Conservation (phyloP, 176 grass and related monocot genomes). For the Thalia dealbata region DNA sequence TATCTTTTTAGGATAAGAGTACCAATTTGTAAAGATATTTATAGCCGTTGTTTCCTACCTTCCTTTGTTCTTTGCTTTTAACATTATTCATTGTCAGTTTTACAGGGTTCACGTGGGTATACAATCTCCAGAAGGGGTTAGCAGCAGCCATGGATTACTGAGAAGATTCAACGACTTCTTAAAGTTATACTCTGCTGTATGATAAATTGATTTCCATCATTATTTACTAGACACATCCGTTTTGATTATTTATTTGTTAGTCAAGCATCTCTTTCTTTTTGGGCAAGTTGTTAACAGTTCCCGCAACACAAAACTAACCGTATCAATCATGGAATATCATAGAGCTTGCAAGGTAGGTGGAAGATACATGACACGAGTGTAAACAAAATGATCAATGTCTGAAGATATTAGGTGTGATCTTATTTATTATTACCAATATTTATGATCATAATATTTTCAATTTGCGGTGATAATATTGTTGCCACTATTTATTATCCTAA, state of each 20-base stretch:
- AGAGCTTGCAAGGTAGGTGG: too few species aligned
- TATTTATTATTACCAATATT: too few species aligned
- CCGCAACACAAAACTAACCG: too few species aligned
- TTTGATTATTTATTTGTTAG: neutral
- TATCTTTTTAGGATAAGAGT: too few species aligned
- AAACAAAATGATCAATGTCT: too few species aligned
- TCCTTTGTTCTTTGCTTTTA: conserved; percentile 28
- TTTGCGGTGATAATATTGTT: too few species aligned
- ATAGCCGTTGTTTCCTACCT: neutral
- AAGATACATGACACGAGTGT: too few species aligned
- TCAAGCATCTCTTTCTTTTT: neutral
- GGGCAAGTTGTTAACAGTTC: neutral
- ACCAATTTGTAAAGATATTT: too few species aligned
- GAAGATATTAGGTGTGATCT: too few species aligned
- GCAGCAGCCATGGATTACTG: conserved; percentile 73
- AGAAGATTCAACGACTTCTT: conserved; percentile 93
- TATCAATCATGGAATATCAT: too few species aligned
- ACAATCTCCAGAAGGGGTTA: conserved; percentile 92
- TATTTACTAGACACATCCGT: conserved; percentile 9
- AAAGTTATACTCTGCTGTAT: conserved; percentile 79
- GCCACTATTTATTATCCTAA: too few species aligned
- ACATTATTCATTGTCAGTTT: conserved; percentile 91
- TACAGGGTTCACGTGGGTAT: conserved; percentile 96
- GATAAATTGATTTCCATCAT: conserved; percentile 3
- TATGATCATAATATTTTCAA: too few species aligned